phyloP scores from a whole-genome alignment of 345 rosid species.

The Ailanthus altissimus region DNA sequence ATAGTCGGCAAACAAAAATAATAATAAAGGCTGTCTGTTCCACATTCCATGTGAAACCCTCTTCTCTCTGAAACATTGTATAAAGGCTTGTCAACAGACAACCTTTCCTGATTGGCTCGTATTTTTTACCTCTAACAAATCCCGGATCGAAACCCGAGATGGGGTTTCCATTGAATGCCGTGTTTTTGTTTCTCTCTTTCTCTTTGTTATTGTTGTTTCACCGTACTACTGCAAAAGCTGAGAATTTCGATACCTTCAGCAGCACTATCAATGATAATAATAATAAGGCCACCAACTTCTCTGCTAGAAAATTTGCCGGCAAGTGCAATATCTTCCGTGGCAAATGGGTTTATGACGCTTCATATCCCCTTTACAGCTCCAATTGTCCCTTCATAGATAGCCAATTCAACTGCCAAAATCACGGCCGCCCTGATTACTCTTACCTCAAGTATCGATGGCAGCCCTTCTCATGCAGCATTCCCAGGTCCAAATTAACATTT shows the following conservation, averaged over 20 bases:
- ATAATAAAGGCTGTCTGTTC: background rate
- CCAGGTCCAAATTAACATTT: slow-evolving; percentile 35
- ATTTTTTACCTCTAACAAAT: slow-evolving; percentile 1
- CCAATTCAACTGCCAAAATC: slow-evolving; percentile 55
- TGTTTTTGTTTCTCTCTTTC: slow-evolving; percentile 25
- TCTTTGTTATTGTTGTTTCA: slow-evolving; percentile 13
- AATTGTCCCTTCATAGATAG: slow-evolving; percentile 62
- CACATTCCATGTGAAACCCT: slow-evolving; percentile 32
- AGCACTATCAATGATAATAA: background rate
- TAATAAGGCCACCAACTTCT: background rate
- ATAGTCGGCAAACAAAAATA: background rate
- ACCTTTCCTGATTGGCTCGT: slow-evolving; percentile 27
- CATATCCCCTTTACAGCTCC: slow-evolving; percentile 49
- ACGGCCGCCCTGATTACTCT: slow-evolving; percentile 51
- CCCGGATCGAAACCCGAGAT: slow-evolving; percentile 28
- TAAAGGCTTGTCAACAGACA: slow-evolving; percentile 23
- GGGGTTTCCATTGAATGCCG: slow-evolving; percentile 35
- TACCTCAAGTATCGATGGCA: slow-evolving; percentile 71
- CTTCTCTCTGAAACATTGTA: slow-evolving; percentile 12
- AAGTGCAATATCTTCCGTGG: slow-evolving; percentile 56
- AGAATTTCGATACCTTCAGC: background rate
- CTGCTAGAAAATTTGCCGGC: slow-evolving; percentile 29
- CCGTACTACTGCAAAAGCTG: slow-evolving; percentile 22
- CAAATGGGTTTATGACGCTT: slow-evolving; percentile 58
- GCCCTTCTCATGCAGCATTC: slow-evolving; percentile 55